Base-by-base conservation (phyloP, 2,329 filamentous ascomycete genomes). In the Cytospora mali region DNA sequence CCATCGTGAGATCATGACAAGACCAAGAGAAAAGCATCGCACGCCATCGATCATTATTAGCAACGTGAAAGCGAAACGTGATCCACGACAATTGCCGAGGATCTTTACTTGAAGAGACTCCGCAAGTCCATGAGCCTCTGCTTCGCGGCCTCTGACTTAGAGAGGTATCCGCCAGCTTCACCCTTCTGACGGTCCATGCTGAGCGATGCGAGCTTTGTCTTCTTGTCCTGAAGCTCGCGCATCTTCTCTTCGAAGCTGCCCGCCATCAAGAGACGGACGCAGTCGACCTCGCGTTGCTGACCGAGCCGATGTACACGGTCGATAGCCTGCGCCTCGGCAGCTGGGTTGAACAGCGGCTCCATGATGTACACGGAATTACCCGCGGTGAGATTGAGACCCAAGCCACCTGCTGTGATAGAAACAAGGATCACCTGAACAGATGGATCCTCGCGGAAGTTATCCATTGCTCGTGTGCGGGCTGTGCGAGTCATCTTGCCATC, bases 261-360 rank as follows among this genome's bases (percentile, higher is more conserved):
- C 27, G 85, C 82, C 92, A 98, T 98, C 70, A 98, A 89, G 74
- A 92, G 98, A 42, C 93, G 87, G 42, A 91, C 88, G 1, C 93
- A 96, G n/a, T 85, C 84, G 0, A 99, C 95, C 14, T 88, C 85
- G n/a, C 95, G 84, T 69, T 86, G 95, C 79, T 99, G 95, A 0
- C 95, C 93, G 1, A 97, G 80, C 21, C 93, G 88, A 74, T 97
- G 93, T 6, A 99, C 92, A 31, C 95, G 91, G 73, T 98, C 95
- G 9, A 98, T 84, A 2, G 95, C 95, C 76, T 99, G 95, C 6
- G 93, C 91, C 75, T 99, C 94, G 0, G 93, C 92, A 0, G 93
- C 93, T 0, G 95, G 95, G 71, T 99, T 99, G 79, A 94, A 99
- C 72, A 97, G 93, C 6, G 95, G 95, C 74, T 99, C 95, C 94